Evolutionary conservation across 2,329 filamentous ascomycete species (phyloP).

Genomic region (Exutisphaerella laricina): DNA sequence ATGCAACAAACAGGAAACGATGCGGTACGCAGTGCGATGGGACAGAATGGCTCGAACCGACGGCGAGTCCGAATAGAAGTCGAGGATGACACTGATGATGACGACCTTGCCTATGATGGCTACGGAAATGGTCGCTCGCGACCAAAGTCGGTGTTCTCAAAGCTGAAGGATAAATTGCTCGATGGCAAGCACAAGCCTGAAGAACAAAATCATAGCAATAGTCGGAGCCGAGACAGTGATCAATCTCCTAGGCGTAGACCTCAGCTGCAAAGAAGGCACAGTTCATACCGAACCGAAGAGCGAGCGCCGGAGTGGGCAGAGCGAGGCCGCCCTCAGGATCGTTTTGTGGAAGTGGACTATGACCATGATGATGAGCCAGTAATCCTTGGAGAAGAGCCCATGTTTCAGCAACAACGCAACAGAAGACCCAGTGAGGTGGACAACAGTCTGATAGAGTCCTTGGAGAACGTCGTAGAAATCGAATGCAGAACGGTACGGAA

Average conservation of each 20-base stretch:
- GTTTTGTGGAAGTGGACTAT: conserved; percentile 20
- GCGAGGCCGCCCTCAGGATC: conserved; percentile 7
- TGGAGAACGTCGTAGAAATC: conserved; percentile 24
- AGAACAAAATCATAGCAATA: conserved; percentile 12
- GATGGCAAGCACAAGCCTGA: conserved; percentile 14
- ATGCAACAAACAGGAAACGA: conserved; percentile 16
- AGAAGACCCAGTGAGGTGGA: conserved; percentile 10
- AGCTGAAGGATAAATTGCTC: conserved; percentile 21
- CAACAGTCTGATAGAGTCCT: conserved; percentile 14
- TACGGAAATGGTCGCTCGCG: conserved; percentile 6
- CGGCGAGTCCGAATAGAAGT: conserved; percentile 10
- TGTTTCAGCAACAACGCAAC: conserved; percentile 6
- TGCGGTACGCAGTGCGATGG: conserved; percentile 8
- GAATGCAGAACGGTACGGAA: conserved; percentile 17
- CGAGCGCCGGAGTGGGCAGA: conserved; percentile 9
- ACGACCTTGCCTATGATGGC: conserved; percentile 20
- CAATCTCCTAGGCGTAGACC: conserved; percentile 12
- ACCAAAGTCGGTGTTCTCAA: conserved; percentile 21
- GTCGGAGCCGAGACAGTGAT: conserved; percentile 10
- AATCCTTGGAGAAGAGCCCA: conserved; percentile 7
- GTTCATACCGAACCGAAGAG: conserved; percentile 9
- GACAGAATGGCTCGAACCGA: conserved; percentile 2
- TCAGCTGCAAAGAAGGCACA: conserved; percentile 10
- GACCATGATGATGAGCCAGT: conserved; percentile 13
- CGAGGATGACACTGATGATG: conserved; percentile 18